Evolutionary conservation across 306 rosid species (phyloP).

Genomic region (Carpinus viminea): DNA sequence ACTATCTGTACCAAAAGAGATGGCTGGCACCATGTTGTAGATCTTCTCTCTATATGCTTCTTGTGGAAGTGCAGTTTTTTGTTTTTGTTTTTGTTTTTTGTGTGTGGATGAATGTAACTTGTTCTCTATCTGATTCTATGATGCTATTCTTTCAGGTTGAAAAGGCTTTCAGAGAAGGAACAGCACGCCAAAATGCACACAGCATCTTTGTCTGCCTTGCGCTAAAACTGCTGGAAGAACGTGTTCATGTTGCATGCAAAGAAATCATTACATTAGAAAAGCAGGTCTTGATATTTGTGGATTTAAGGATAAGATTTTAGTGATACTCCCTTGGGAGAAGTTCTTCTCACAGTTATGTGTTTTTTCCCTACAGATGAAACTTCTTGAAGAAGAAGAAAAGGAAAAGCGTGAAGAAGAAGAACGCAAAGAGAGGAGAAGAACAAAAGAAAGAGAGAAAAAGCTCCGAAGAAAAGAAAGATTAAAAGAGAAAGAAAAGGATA

Average conservation of each 20-base stretch:
- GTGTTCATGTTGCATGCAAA: constrained; percentile 95
- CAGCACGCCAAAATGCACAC: constrained; percentile 99
- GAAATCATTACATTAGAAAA: constrained; percentile 93
- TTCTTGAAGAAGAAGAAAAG: constrained; percentile 99
- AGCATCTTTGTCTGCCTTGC: constrained; percentile 97
- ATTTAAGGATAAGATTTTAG: constrained; percentile 19
- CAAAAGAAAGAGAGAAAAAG: constrained; percentile 94
- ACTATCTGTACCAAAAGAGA: background rate
- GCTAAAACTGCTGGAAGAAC: constrained; percentile 91
- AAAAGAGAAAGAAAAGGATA: constrained; percentile 90
- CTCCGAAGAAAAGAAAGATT: constrained; percentile 91
- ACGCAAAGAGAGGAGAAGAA: constrained; percentile 89
- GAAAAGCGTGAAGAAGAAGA: constrained; percentile 98
- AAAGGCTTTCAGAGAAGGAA: constrained; percentile 99
- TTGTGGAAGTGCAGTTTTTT: background rate
- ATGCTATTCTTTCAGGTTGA: constrained; percentile 73
- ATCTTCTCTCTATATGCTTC: background rate
- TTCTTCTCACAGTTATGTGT: constrained; percentile 27
- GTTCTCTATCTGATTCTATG: constrained; percentile 29
- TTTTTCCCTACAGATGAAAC: constrained; percentile 71
- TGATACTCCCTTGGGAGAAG: constrained; percentile 19
- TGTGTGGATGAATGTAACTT: background rate
- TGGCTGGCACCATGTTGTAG: background rate
- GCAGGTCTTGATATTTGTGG: constrained; percentile 66
- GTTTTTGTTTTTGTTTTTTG: background rate